Evolutionary conservation across 768 basidiomycete species (phyloP), one percentile per base, ranked within the genome.

Genomic region (Candolleomyces eurysporus): DNA sequence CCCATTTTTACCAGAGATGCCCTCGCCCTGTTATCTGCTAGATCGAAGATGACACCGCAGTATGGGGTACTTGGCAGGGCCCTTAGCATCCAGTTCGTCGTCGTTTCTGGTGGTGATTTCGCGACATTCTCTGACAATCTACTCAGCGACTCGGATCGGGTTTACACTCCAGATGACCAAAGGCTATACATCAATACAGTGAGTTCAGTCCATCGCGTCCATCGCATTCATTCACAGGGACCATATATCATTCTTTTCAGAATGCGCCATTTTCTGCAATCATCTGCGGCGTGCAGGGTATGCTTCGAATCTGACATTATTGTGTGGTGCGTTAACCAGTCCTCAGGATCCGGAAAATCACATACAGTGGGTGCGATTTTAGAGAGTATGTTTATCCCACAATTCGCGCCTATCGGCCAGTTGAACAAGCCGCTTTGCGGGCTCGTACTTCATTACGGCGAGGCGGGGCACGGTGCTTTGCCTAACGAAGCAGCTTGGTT

Each of bases 241-340:
- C 17, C 60, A 17, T 45, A 61, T 56, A 30, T 26, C 10, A 39
- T 39, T 14, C n/a, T 16, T 32, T 10, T 16, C 61, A 90, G 89
- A 91, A 90, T 67, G 79, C 89, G 0, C 90, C 89, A 0, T 87
- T 90, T 66, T 90, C 90, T 0, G 86, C 89, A 0, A 67, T 91
- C n/a, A 81, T 91, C 3, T 91, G 89, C 57, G 89, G 89, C 0
- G 89, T 90, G 0, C 90, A 91, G 74, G 81, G 79, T 75, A 53
- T 22, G 63, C 48, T 7, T 17, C 6, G 14, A 21, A 2, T 40
- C 6, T 55, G 26, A n/a, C n/a, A 50, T 46, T 13, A 21, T 48
- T 14, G n/a, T 36, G 26, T 13, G 5, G 31, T 13, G 50, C 7
- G 17, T 61, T 16, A 22, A 21, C 22, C 13, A 49, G 32, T 46